Percentiles rank a stretch among this genome's conserved stretches.
Conservation (phyloP, 1,284 basidiomycete species). For the Cystobasidiaceae sp. region DNA sequence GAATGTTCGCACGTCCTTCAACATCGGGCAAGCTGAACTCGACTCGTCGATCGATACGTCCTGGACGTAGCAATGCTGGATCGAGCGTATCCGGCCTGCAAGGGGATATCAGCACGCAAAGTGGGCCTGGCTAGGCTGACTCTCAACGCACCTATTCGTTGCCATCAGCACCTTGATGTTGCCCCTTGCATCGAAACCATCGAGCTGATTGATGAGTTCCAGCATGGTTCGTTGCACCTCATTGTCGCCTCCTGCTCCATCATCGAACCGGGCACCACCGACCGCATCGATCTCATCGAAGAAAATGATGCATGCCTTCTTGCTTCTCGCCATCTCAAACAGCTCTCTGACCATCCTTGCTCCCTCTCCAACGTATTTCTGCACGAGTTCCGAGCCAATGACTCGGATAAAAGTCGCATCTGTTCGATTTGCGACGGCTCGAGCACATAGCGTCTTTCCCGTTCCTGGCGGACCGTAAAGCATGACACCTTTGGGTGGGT, state of each 20-base stretch:
- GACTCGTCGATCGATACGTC: conserved; percentile 89
- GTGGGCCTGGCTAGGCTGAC: not conserved
- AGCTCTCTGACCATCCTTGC: conserved; percentile 97
- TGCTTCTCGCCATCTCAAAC: conserved; percentile 98
- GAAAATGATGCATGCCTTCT: conserved; percentile 99
- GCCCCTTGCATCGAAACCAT: conserved; percentile 96
- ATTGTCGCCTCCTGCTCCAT: conserved; percentile 97
- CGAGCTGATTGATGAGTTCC: conserved; percentile 94
- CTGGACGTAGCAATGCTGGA: conserved; percentile 91
- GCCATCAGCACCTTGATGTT: conserved; percentile 99
- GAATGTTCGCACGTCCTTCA: conserved; percentile 92
- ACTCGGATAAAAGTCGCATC: conserved; percentile 99
- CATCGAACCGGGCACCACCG: conserved; percentile 97
- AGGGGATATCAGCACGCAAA: not conserved
- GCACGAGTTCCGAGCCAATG: conserved; percentile 96
- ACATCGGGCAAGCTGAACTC: conserved; percentile 95
- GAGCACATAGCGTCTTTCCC: conserved; percentile 95
- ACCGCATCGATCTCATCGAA: conserved; percentile 98
- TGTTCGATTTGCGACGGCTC: conserved; percentile 96
- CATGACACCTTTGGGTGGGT: conserved; percentile 96
- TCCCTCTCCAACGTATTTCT: conserved; percentile 99
- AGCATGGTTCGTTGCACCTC: conserved; percentile 99
- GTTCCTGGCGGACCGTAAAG: conserved; percentile 94
- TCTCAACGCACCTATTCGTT: conserved; percentile 71
- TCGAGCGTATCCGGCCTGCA: conserved; percentile 92